These are phyloP conservation scores for Cladosporium sp. DNA, from an alignment of 2,329 filamentous ascomycete genomes.

Conservation along the genomic window DNA sequence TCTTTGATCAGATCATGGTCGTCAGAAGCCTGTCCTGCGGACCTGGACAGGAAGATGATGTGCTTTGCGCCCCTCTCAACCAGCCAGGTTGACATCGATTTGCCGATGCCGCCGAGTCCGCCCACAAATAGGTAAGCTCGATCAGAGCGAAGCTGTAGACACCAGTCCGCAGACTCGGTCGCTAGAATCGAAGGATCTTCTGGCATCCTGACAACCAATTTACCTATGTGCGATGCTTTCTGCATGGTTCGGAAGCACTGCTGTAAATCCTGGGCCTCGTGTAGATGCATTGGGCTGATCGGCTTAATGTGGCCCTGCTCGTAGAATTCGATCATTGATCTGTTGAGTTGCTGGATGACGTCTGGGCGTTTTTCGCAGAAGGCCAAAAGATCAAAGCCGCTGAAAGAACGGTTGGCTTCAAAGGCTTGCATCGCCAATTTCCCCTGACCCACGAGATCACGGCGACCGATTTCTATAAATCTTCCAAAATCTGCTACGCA, in stretches of 20 bases:
- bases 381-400: slow-evolving; percentile 7
- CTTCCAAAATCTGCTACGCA: slow-evolving; percentile 28
- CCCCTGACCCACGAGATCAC: slow-evolving; percentile 15
- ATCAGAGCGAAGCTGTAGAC: no score
- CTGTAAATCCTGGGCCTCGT: background rate
- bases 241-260: slow-evolving; percentile 18
- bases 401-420: slow-evolving; percentile 13
- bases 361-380: background rate
- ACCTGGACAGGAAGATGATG: background rate
- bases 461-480: slow-evolving; percentile 23
- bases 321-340: background rate
- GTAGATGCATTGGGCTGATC: background rate
- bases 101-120: background rate
- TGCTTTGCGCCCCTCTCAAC: background rate
- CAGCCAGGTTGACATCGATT: background rate
- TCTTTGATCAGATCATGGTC: no score
- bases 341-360: background rate
- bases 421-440: slow-evolving; percentile 19
- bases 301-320: background rate
- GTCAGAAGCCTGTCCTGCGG: background rate
- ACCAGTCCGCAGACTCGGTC: background rate
- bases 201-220: slow-evolving; percentile 15
- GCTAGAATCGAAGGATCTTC: background rate
- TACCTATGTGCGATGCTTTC: slow-evolving; percentile 20
- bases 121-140: background rate